Percentiles rank a stretch among this genome's conserved stretches.
Evolutionary conservation across 192 early-diverging fungal genomes (phyloP).

Genomic region (Gigaspora rosea): DNA sequence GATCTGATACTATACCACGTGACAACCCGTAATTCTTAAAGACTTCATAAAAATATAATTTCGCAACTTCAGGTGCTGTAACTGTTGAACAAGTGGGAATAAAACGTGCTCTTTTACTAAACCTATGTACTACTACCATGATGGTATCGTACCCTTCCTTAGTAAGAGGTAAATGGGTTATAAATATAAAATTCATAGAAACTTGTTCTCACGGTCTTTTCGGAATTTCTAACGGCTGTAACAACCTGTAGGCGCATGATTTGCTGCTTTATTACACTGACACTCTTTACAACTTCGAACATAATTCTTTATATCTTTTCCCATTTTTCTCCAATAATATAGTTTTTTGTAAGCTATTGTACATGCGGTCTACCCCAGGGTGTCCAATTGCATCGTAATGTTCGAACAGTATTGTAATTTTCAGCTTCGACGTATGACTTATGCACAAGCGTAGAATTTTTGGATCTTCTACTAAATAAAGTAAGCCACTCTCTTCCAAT

Average conservation of each 20-base stretch:
- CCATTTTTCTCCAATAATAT: slow-evolving; percentile 32
- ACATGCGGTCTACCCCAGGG: too few relatives aligned
- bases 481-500: too few relatives aligned
- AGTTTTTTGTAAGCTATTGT: background rate
- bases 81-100: background rate
- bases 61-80: slow-evolving; percentile 16
- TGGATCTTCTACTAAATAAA: too few relatives aligned
- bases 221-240: slow-evolving; percentile 36
- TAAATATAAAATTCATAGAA: slow-evolving; percentile 47
- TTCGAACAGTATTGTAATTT: too few relatives aligned
- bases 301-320: too few relatives aligned
- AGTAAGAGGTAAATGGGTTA: slow-evolving; percentile 28
- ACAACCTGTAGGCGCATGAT: slow-evolving; percentile 35
- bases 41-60: slow-evolving; percentile 30
- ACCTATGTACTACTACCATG: slow-evolving; percentile 37
- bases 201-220: slow-evolving; percentile 38
- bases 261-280: slow-evolving; percentile 32
- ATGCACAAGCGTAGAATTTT: too few relatives aligned
- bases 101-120: slow-evolving; percentile 42
- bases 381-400: too few relatives aligned
- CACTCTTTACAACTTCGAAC: slow-evolving; percentile 32
- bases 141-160: slow-evolving; percentile 37
- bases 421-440: too few relatives aligned
- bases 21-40: too few relatives aligned
- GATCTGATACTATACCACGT: slow-evolving; percentile 56